These are phyloP conservation scores for Mycocalia duriaeana DNA, from an alignment of 1,284 basidiomycete species.

Conservation along the genomic window DNA sequence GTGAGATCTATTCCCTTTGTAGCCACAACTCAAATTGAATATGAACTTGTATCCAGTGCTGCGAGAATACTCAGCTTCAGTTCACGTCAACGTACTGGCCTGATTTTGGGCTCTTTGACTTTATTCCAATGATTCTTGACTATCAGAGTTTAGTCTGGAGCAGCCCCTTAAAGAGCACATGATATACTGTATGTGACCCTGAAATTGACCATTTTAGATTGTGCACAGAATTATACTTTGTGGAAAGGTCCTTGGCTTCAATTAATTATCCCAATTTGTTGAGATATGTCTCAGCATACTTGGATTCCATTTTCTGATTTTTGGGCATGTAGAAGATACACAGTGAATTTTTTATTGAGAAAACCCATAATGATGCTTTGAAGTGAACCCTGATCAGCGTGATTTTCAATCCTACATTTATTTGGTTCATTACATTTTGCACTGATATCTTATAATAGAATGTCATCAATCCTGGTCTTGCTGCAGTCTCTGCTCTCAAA, in stretches of 20 bases:
- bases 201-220: background rate
- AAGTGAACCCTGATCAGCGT: background rate
- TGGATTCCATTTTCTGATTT: background rate
- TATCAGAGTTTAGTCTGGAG: conserved; percentile 22
- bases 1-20: too few species aligned
- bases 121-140: conserved; percentile 26
- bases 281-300: background rate
- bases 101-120: conserved; percentile 84
- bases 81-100: conserved; percentile 94
- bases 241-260: background rate
- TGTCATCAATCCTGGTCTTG: too few species aligned
- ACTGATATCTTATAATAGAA: background rate
- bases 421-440: background rate
- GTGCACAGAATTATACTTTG: background rate
- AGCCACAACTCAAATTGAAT: too few species aligned
- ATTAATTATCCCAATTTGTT: background rate
- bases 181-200: background rate
- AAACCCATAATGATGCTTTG: background rate
- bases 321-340: background rate
- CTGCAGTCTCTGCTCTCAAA: too few species aligned
- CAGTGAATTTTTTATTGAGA: too few species aligned
- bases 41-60: conserved; percentile 61
- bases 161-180: too few species aligned
- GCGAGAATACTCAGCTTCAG: conserved; percentile 84
- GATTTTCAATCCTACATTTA: background rate